phyloP scores from a whole-genome alignment of 192 early-diverging fungal genomes.

The Diversispora epigaea region DNA sequence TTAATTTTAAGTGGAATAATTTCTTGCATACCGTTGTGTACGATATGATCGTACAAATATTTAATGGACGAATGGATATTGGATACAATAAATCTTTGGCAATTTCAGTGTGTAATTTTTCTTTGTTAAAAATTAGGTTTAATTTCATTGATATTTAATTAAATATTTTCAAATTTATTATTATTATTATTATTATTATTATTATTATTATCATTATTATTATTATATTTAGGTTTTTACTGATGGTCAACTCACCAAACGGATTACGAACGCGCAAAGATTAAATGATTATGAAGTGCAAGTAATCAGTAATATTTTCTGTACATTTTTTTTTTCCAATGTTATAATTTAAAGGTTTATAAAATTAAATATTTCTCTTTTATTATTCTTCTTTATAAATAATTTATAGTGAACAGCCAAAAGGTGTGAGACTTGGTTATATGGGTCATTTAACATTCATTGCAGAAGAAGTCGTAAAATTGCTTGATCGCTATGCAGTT shows the following conservation, averaged over 20 bases:
- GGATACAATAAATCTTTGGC: conserved; percentile 35
- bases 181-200: neutral
- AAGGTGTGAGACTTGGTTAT: conserved; percentile 90
- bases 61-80: conserved; percentile 82
- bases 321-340: neutral
- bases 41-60: conserved; percentile 97
- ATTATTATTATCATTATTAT: neutral
- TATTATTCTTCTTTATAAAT: neutral
- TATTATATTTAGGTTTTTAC: conserved; percentile 61
- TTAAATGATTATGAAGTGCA: conserved; percentile 82
- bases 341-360: neutral
- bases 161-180: neutral
- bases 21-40: conserved; percentile 98
- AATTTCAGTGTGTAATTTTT: conserved; percentile 17
- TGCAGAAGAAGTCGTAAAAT: conserved; percentile 89
- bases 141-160: neutral
- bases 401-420: conserved; percentile 65
- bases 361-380: neutral
- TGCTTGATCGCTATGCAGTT: conserved; percentile 66
- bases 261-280: conserved; percentile 82
- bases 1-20: conserved; percentile 96
- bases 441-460: conserved; percentile 99
- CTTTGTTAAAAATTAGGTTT: neutral
- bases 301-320: conserved; percentile 7
- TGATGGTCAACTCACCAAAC: conserved; percentile 81